phyloP scores from a whole-genome alignment of 495 filamentous ascomycete genomes.

The Aspergillus diversus region DNA sequence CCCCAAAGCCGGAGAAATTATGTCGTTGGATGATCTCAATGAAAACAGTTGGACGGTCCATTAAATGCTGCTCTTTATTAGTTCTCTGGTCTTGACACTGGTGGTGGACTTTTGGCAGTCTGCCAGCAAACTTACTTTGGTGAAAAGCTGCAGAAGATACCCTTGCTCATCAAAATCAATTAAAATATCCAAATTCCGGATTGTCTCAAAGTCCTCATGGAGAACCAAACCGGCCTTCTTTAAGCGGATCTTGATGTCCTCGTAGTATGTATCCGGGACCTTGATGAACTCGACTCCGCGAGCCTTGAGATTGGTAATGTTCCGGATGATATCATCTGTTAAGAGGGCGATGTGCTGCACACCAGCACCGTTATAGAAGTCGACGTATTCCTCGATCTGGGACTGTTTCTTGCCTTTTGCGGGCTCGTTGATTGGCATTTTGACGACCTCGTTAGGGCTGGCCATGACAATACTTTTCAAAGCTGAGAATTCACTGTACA shows the following conservation, averaged over 20 bases:
- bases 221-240: conserved; percentile 56
- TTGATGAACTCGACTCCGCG: conserved; percentile 88
- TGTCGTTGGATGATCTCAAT: conserved; percentile 91
- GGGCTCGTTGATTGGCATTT: conserved; percentile 98
- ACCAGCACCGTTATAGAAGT: conserved; percentile 82
- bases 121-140: conserved; percentile 55
- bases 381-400: conserved; percentile 92
- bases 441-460: conserved; percentile 76
- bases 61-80: conserved; percentile 61
- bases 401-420: conserved; percentile 81
- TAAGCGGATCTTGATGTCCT: conserved; percentile 69
- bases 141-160: conserved; percentile 85
- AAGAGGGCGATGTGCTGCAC: conserved; percentile 91
- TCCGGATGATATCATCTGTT: conserved; percentile 74
- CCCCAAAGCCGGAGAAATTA: conserved; percentile 86
- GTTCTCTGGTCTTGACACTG: conserved; percentile 1
- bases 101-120: too few relatives aligned
- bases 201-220: conserved; percentile 73
- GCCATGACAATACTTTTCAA: conserved; percentile 87
- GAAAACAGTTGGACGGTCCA: conserved; percentile 93
- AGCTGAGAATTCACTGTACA: conserved; percentile 73
- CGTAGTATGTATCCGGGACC: conserved; percentile 82
- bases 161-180: conserved; percentile 92
- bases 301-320: conserved; percentile 73
- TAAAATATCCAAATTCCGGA: conserved; percentile 76